Conservation (phyloP, 352 stramenopile species). For the Phytopythium cucurbitacearum region DNA sequence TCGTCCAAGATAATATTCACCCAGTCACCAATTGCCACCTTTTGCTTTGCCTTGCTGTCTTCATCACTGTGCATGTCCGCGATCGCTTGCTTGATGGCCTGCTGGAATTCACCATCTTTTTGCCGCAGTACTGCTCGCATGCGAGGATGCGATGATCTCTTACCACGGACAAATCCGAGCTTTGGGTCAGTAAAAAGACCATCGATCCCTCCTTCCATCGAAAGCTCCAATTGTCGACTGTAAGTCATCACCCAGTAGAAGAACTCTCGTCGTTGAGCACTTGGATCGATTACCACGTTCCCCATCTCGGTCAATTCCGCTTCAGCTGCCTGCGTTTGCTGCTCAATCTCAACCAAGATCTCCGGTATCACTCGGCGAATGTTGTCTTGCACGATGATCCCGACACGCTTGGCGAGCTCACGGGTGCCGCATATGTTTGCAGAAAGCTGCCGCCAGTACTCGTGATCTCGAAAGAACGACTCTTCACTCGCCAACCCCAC, state of each 20-base stretch:
- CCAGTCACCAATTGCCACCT: constrained; percentile 13
- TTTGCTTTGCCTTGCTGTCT: background rate
- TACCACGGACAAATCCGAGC: too few species aligned
- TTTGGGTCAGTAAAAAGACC: constrained; percentile 1
- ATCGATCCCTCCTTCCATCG: constrained; percentile 17
- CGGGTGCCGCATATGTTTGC: constrained; percentile 25
- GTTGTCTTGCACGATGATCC: constrained; percentile 39
- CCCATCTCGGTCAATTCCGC: constrained; percentile 21
- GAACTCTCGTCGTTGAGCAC: constrained; percentile 22
- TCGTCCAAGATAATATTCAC: constrained; percentile 7
- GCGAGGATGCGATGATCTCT: constrained; percentile 2
- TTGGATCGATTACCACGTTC: constrained; percentile 8
- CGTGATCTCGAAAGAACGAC: constrained; percentile 45
- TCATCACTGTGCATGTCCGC: background rate
- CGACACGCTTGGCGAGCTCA: constrained; percentile 22
- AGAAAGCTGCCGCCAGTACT: constrained; percentile 32
- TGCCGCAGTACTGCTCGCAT: constrained; percentile 28
- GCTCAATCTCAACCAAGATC: constrained; percentile 35
- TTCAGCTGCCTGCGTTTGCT: constrained; percentile 11
- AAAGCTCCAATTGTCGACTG: constrained; percentile 1
- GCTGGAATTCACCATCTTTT: constrained; percentile 24
- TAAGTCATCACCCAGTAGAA: constrained; percentile 14
- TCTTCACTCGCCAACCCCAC: constrained; percentile 51
- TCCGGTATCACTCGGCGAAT: constrained; percentile 34
- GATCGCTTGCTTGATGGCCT: constrained; percentile 15